Base-by-base conservation (phyloP, 257 asterid species). In the Apocynum venetum region DNA sequence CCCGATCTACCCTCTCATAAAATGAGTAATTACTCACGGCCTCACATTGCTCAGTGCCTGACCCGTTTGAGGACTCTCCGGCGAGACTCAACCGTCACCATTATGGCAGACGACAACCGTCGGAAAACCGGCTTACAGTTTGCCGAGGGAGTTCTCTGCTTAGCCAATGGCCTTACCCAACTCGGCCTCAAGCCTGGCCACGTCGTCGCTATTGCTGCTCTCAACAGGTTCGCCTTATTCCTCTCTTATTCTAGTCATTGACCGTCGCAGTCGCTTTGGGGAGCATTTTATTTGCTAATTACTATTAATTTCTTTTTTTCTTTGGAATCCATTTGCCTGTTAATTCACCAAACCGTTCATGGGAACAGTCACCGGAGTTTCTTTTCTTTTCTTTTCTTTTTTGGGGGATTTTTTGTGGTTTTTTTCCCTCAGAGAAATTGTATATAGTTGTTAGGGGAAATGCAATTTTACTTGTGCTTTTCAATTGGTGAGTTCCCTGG, bases 21-120 rank as follows among this genome's bases (percentile, higher is more conserved):
- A 78, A 89, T 91, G 97, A 82, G 82, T n/a, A 85, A 73, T 77
- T 84, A 86, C 87, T 87, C 92, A 3, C 86, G 87, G 40, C 89
- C 96, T 51, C 98, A 94, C 86, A 77, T 94, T 83, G 89, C 97
- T 88, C 98, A 94, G 80, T 94, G 98, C 89, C 78, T 95, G 82
- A 89, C 82, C 84, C 88, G 93, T 77, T 78, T 92, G 60, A 81
- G 89, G 82, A 81, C 89, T 76, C 82, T 52, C 80, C 87, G 91
- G 81, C 86, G 92, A 74, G 60, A 85, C 81, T 82, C 89, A 77
- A 65, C 86, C 72, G 89, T 91, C 57, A 91, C 93, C 38, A 75
- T 94, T 0, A 25, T 77, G 49, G 88, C 88, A 0, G 82, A 74
- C 57, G 72, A 73, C 35, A n/a, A 7, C 19, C 85, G 88, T 46